These are phyloP conservation scores for Nannochloropsis granulata DNA, from an alignment of 108 stramenopile genomes.

Conservation along the genomic window DNA sequence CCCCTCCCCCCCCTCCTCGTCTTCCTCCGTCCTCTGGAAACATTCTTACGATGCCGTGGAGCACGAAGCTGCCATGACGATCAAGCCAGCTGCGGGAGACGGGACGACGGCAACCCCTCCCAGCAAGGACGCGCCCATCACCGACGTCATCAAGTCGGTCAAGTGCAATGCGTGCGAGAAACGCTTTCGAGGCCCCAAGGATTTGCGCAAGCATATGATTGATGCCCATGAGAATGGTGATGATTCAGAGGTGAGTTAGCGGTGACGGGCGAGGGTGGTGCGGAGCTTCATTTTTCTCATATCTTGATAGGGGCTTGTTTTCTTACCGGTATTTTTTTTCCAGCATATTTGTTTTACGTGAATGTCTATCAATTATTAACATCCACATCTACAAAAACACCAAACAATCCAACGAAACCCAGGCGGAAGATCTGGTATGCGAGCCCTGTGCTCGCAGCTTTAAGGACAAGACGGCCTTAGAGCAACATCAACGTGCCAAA, in stretches of 20 bases:
- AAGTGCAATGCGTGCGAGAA: not conserved
- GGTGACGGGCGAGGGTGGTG: not conserved
- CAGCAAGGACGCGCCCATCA: not conserved
- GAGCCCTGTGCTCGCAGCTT: conserved; percentile 9
- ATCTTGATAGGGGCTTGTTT: not conserved
- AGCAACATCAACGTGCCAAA: conserved; percentile 16
- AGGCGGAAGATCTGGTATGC: not conserved
- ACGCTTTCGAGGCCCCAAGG: not conserved
- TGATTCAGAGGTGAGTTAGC: too few species aligned
- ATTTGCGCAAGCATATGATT: not conserved
- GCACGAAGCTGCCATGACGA: not conserved
- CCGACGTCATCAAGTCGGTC: not conserved
- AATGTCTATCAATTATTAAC: not conserved
- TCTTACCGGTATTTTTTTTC: not conserved
- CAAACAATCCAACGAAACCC: not conserved
- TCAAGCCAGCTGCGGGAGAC: not conserved
- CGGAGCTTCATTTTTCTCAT: not conserved
- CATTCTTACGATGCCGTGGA: not conserved
- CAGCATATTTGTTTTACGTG: conserved; percentile 3
- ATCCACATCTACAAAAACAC: conserved; percentile 13
- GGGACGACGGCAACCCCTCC: too few species aligned
- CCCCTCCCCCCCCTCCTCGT: not conserved
- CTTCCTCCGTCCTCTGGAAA: not conserved
- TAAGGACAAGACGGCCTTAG: conserved; percentile 4
- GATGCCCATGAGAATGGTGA: not conserved